Base-by-base conservation (phyloP, 257 asterid genomes). In the Anisodus acutangulus region DNA sequence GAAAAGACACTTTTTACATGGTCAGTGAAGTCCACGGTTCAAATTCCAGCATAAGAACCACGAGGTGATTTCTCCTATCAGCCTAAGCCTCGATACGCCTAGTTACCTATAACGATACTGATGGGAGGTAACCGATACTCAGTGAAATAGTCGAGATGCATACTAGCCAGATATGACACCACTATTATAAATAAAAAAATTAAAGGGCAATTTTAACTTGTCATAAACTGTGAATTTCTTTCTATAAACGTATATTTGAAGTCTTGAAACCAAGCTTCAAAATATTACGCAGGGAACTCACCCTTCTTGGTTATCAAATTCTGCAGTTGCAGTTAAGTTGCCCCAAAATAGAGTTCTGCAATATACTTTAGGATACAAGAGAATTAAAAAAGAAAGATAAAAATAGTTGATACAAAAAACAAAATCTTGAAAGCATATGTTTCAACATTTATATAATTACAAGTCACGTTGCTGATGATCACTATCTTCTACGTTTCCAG, bases 381-480 rank as follows among this genome's bases (percentile, higher is more conserved):
- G 47, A 76, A 76, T 2, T 7, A 74, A 53, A n/a, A 74, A 11
- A 74, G 35, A 54, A 74, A 7, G 62, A 22, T 12, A 74, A 74
- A 74, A 72, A 16, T 5, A 66, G 47, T 1, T 26, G 81, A 47
- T 76, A 76, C 63, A 54, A 0, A 76, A 31, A 49, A 6, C 26
- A 11, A 49, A 6, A 51, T 49, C 47, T 76, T 51, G 63, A 76
- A 58, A 13, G 22, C 81, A 0, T 51, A 76, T 76, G 81, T 22
- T 6, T 76, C 81, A 76, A 63, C 78, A 78, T 79, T 83, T 83
- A 19, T 71, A 84, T 85, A 86, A 67, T 87, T 83, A 84, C 82
- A 66, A 17, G 53, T 17, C 60, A 49, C 22, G 19, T 70, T 86
- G 83, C 76, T 88, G 89, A 84, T 89, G 87, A 86, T 83, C 87